Conservation (phyloP, 176 grass and related monocot genomes). For the Microstegium vimineum region DNA sequence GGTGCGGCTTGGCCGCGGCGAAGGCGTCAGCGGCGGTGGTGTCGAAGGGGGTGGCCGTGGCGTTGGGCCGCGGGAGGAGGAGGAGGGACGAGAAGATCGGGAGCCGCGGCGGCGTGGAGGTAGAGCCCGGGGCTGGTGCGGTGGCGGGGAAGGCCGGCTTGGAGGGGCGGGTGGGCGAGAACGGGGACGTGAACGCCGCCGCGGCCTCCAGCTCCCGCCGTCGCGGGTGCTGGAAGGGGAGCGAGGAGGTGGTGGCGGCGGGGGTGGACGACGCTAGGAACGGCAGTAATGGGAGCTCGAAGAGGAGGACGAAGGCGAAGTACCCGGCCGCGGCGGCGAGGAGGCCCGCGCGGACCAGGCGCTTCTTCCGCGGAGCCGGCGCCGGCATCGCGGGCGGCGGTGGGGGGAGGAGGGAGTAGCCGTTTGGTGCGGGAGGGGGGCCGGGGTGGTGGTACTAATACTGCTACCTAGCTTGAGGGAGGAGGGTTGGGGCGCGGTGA, state of each 20-base stretch:
- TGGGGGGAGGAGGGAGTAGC: background rate
- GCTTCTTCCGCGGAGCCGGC: conserved; percentile 29
- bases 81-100: conserved; percentile 49
- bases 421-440: conserved; percentile 8
- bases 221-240: conserved; percentile 37
- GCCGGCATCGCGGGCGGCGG: background rate
- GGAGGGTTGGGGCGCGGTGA: background rate
- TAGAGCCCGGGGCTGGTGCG: background rate
- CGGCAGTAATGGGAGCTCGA: conserved; percentile 32
- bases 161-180: conserved; percentile 20
- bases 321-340: background rate
- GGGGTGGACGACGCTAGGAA: background rate
- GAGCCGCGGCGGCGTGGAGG: background rate
- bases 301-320: conserved; percentile 42
- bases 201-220: conserved; percentile 41
- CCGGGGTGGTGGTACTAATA: background rate
- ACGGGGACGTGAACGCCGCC: background rate
- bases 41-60: conserved; percentile 35
- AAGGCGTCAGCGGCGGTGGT: conserved; percentile 30
- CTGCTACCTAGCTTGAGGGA: background rate
- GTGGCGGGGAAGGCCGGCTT: conserved; percentile 25
- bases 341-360: conserved; percentile 12
- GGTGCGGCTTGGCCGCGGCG: conserved; percentile 34
- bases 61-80: conserved; percentile 35
- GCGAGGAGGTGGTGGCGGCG: background rate